Evolutionary conservation across 257 asterid species (phyloP).

Genomic region (Lantana camara): DNA sequence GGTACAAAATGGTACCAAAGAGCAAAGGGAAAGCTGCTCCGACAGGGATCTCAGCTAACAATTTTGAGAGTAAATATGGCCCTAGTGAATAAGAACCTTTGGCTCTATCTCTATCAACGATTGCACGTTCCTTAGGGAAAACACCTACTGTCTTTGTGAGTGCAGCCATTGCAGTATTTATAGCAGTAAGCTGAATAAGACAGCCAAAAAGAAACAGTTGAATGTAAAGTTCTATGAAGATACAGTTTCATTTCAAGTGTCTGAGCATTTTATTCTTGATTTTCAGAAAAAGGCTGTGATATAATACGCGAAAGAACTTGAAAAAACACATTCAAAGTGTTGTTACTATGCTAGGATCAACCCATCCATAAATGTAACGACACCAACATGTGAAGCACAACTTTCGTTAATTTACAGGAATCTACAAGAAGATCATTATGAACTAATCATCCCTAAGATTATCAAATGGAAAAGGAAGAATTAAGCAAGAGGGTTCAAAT

Average conservation of each 20-base stretch:
- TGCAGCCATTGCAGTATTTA: conserved; percentile 99
- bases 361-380: conserved; percentile 2
- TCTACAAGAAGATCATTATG: not conserved
- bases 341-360: not conserved
- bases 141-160: conserved; percentile 97
- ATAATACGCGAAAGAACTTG: not conserved
- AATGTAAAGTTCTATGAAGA: conserved; percentile 6
- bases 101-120: conserved; percentile 92
- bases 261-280: not conserved
- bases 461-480: conserved; percentile 8
- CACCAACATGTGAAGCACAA: not conserved
- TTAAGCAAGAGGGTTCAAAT: conserved; percentile 6
- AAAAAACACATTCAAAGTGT: not conserved
- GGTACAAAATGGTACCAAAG: conserved; percentile 87
- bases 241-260: not conserved
- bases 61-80: conserved; percentile 88
- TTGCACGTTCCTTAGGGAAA: conserved; percentile 96
- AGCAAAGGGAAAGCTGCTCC: conserved; percentile 97
- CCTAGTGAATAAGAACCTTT: conserved; percentile 88
- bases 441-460: not conserved
- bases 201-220: not conserved
- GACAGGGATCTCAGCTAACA: conserved; percentile 90
- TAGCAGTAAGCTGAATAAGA: conserved; percentile 83
- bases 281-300: not conserved
- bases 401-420: not conserved